Evolutionary conservation across 1,284 basidiomycete species (phyloP), one percentile per base, ranked within the genome.

Genomic region (Dichomitus squalens): DNA sequence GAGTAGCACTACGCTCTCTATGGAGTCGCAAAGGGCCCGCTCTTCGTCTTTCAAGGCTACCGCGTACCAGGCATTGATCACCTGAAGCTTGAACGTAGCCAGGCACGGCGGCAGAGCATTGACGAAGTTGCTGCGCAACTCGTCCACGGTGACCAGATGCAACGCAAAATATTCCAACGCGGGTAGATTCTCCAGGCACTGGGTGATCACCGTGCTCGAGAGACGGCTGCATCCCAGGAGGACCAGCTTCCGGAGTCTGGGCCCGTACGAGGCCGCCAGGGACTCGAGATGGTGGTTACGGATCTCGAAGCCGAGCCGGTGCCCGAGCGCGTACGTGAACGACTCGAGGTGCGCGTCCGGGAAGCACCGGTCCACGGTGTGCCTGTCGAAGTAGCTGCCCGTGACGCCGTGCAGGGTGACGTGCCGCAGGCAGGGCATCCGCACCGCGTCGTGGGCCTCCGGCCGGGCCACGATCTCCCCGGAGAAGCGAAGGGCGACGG

Each of bases 131-230:
- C 64, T 65, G 48, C 67, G 51, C 12, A 76, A 66, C 48, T 79
- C 76, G 16, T 70, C 66, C 5, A 75, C 72, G 3, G 73, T 75
- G 41, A 75, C 65, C 29, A 77, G 57, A 4, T 72, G 72, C 20
- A 79, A 62, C 1, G 76, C 75, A 52, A 80, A 69, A 52, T 75
- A 73, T 53, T 75, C 69, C n/a, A 79, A 64, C 21, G 43, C 55
- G 0, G 64, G 63, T 23, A 78, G 55, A 27, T 40, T 53, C 23
- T 62, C 61, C 2, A 79, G 55, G 43, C 72, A 74, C 8, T 63
- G 59, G 16, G 70, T 64, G 21, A 80, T 61, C 14, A 57, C 61
- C 7, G 65, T 46, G 31, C 67, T 73, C 5, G 73, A 70, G 16
- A 79, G 61, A 11, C 72, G 68, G 48, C 61, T 72, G 58, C 73